Conservation (phyloP, 2,329 filamentous ascomycete genomes). For the Aspergillus arachidicola region DNA sequence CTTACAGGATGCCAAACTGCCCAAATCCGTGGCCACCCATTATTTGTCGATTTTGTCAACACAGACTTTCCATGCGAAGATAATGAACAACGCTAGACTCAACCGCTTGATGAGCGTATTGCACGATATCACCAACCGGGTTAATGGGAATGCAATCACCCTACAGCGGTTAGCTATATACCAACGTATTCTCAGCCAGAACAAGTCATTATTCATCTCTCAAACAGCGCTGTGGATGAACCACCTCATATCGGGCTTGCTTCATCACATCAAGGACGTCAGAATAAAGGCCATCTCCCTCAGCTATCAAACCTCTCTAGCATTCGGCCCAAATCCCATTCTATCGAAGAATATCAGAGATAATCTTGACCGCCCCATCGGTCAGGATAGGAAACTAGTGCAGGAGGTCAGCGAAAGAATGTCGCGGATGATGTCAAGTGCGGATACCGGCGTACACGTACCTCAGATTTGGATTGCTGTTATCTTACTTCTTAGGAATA, state of each 20-base stretch:
- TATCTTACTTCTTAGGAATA: slow-evolving; percentile 71
- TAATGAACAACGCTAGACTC: slow-evolving; percentile 73
- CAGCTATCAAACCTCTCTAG: slow-evolving; percentile 70
- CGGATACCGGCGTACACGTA: slow-evolving; percentile 66
- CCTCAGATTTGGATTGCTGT: slow-evolving; percentile 89
- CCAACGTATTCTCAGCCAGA: slow-evolving; percentile 72
- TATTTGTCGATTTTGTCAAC: slow-evolving; percentile 79
- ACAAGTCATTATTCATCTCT: slow-evolving; percentile 68
- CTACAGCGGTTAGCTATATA: slow-evolving; percentile 79
- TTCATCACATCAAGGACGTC: slow-evolving; percentile 77
- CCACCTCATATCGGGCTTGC: slow-evolving; percentile 78
- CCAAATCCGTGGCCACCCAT: slow-evolving; percentile 78
- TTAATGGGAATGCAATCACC: slow-evolving; percentile 79
- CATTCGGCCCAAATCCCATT: slow-evolving; percentile 68
- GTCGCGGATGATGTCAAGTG: slow-evolving; percentile 63
- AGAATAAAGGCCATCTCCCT: slow-evolving; percentile 73
- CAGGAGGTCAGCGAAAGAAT: slow-evolving; percentile 70
- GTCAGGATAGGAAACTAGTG: slow-evolving; percentile 64
- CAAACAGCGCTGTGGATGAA: slow-evolving; percentile 76
- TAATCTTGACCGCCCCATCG: slow-evolving; percentile 53
- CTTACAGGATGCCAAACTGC: slow-evolving; percentile 67
- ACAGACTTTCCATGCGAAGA: slow-evolving; percentile 74
- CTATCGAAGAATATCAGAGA: slow-evolving; percentile 65
- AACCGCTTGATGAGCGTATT: slow-evolving; percentile 71
- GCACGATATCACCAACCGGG: slow-evolving; percentile 70